These are phyloP conservation scores for Fremontodendron californicum DNA, from an alignment of 345 rosid genomes.

Conservation along the genomic window DNA sequence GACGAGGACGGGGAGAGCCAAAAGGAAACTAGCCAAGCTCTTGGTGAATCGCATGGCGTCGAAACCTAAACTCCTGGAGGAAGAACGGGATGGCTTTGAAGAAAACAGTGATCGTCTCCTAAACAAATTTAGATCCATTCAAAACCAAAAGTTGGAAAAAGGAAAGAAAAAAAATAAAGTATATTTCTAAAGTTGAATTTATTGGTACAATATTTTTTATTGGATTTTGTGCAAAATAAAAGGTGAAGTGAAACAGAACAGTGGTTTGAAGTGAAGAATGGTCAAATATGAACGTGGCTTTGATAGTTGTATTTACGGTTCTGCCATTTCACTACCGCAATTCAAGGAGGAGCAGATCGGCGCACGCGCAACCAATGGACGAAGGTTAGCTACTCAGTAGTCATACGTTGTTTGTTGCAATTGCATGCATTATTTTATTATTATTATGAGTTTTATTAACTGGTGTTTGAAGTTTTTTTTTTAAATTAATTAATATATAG, in stretches of 20 bases:
- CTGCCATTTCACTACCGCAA: background rate
- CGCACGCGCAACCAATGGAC: background rate
- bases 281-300: background rate
- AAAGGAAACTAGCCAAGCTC: constrained; percentile 35
- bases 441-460: too few relatives aligned
- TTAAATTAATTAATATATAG: too few relatives aligned
- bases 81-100: constrained; percentile 22
- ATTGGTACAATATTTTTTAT: background rate
- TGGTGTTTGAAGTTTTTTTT: too few relatives aligned
- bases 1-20: constrained; percentile 32
- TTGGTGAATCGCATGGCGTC: constrained; percentile 31
- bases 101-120: constrained; percentile 38
- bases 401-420: too few relatives aligned
- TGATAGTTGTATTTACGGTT: background rate
- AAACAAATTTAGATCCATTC: constrained; percentile 48
- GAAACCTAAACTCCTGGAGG: constrained; percentile 31
- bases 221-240: background rate
- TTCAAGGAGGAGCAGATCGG: background rate
- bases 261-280: background rate
- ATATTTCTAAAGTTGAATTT: background rate
- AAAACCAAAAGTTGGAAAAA: background rate
- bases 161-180: background rate
- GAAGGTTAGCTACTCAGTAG: too few relatives aligned
- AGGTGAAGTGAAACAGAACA: background rate
- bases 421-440: too few relatives aligned